These are phyloP conservation scores for Pseudocercospora fijiensis DNA, from an alignment of 2,329 filamentous ascomycete genomes.

Conservation along the genomic window DNA sequence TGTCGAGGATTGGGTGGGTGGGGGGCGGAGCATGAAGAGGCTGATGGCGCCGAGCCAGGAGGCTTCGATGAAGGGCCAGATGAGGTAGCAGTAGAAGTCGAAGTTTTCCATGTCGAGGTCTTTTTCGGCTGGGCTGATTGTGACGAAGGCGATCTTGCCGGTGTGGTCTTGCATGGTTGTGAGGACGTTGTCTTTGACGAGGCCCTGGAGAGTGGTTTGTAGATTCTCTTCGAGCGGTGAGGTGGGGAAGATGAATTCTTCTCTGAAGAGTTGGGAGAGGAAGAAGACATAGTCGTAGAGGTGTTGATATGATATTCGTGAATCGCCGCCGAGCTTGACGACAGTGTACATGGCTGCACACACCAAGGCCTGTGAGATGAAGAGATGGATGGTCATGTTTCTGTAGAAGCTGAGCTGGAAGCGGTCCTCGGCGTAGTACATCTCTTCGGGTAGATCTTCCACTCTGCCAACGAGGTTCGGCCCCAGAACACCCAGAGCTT, in stretches of 20 bases:
- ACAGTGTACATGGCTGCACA: slow-evolving; percentile 86
- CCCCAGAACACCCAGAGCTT: slow-evolving; percentile 87
- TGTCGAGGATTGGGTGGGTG: slow-evolving; percentile 39
- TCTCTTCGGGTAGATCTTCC: slow-evolving; percentile 79
- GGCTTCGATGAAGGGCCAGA: slow-evolving; percentile 97
- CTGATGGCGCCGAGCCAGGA: slow-evolving; percentile 89
- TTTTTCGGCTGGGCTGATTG: slow-evolving; percentile 74
- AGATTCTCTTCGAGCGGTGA: slow-evolving; percentile 80
- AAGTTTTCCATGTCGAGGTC: slow-evolving; percentile 84
- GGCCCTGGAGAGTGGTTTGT: slow-evolving; percentile 70
- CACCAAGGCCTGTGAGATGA: slow-evolving; percentile 89
- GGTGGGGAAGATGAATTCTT: slow-evolving; percentile 94
- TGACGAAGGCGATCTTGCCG: slow-evolving; percentile 61
- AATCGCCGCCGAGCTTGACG: slow-evolving; percentile 85
- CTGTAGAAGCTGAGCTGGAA: slow-evolving; percentile 98
- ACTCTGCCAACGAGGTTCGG: slow-evolving; percentile 82
- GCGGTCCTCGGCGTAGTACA: slow-evolving; percentile 87
- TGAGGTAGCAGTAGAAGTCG: slow-evolving; percentile 97
- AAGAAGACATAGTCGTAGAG: slow-evolving; percentile 80
- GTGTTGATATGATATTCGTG: slow-evolving; percentile 65
- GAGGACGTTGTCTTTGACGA: slow-evolving; percentile 79
- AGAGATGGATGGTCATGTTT: slow-evolving; percentile 99
- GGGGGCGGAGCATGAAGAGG: slow-evolving; percentile 81
- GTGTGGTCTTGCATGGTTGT: slow-evolving; percentile 59
- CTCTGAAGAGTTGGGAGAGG: slow-evolving; percentile 87